Evolutionary conservation across 2,329 filamentous ascomycete genomes (phyloP), one percentile per base, ranked within the genome.

Genomic region (Emergomyces orientalis): DNA sequence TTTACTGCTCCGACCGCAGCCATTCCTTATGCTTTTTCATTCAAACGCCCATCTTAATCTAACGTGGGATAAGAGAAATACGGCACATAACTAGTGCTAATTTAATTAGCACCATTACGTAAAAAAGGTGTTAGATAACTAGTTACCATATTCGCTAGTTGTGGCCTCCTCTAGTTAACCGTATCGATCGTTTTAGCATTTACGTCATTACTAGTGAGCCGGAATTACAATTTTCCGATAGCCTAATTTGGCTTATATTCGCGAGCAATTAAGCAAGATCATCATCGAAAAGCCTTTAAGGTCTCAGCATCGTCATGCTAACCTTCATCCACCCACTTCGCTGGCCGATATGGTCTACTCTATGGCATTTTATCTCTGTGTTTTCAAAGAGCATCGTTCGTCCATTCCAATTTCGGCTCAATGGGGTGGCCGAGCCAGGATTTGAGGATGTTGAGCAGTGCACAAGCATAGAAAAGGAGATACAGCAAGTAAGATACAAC

Each of bases 271-370:
- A 45, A 19, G 43, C 43, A 47, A 47, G 43, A 47, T 45, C 45
- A 27, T 34, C 49, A 25, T 52, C 49, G 49, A 52, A 52, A 34
- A 30, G 49, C 51, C 17, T 34, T 54, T 30, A 54, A 54, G 25
- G 49, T 7, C 49, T 52, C 49, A 52, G 49, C 49, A 52, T 56
- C 32, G 27, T 30, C 54, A 37, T 56, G 54, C 54, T 56, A 56
- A 56, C 54, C 54, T 37, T 56, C 27, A 56, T n/a, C 54, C 34
- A 39, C 32, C 54, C 54, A 56, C 32, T 56, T 56, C 54, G 54
- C 54, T 56, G 54, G 54, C 54, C 54, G 54, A 56, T 56, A 39
- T 56, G 54, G 54, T 56, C 54, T 39, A 56, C 54, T 39, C 32
- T 39, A 39, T 56, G 54, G 54, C n/a, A 25, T 39, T 56, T 56